These are phyloP conservation scores for Quercus lobata DNA, from an alignment of 331 rosid species.

Conservation along the genomic window DNA sequence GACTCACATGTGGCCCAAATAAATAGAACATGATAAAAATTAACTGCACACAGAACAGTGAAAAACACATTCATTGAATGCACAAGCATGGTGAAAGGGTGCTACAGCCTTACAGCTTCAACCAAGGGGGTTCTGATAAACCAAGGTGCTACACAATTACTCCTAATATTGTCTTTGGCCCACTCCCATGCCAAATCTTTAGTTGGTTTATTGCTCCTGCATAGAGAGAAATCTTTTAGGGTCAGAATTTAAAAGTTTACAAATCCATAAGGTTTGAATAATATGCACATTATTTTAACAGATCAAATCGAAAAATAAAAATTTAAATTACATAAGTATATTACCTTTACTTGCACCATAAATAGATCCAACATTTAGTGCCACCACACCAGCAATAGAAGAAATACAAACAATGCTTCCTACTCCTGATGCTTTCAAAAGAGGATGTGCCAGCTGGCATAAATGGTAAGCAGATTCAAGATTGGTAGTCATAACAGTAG, in stretches of 20 bases:
- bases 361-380: neutral
- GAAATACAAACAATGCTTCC: conserved; percentile 42
- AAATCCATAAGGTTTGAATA: neutral
- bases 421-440: conserved; percentile 40
- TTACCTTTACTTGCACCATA: conserved; percentile 23
- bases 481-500: conserved; percentile 26
- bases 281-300: neutral
- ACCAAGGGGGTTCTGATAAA: conserved; percentile 10
- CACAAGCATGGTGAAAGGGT: neutral
- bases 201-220: conserved; percentile 19
- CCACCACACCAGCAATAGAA: conserved; percentile 24
- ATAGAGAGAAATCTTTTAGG: neutral
- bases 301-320: neutral
- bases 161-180: conserved; percentile 26
- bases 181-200: conserved; percentile 22
- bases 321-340: neutral
- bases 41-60: too few relatives aligned
- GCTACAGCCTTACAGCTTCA: conserved; percentile 23
- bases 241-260: neutral
- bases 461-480: conserved; percentile 40
- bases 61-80: neutral
- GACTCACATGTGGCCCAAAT: too few relatives aligned
- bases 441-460: conserved; percentile 51
- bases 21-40: too few relatives aligned
- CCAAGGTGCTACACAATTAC: conserved; percentile 20